A percentile compares a stretch with the other conserved stretches of the same genome.
These are phyloP conservation scores for Corallochytrium limacisporum DNA, from an alignment of 78 protist genomes.

Conservation along the genomic window DNA sequence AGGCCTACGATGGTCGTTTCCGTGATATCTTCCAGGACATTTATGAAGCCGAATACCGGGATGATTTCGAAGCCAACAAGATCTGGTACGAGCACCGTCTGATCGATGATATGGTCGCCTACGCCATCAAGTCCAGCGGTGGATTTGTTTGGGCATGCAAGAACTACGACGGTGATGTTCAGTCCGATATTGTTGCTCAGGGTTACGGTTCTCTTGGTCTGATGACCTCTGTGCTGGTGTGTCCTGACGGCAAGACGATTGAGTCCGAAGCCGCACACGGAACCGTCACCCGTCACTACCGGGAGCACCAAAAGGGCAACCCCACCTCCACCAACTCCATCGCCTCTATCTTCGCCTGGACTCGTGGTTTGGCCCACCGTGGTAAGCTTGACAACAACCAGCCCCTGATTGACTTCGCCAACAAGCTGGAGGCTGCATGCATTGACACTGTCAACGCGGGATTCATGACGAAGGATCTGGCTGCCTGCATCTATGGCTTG, in stretches of 20 bases:
- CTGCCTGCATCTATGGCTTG: slow-evolving; percentile 46
- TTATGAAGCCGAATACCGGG: slow-evolving; percentile 14
- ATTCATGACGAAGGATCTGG: slow-evolving; percentile 75
- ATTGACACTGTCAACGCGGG: slow-evolving; percentile 32
- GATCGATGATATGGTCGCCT: slow-evolving; percentile 89
- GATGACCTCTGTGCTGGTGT: slow-evolving; percentile 79
- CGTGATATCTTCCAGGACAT: slow-evolving; percentile 69
- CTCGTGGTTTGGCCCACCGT: slow-evolving; percentile 76
- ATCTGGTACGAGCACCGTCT: slow-evolving; percentile 83
- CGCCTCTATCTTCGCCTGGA: slow-evolving; percentile 88
- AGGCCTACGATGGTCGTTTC: slow-evolving; percentile 82
- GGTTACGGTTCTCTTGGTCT: slow-evolving; percentile 87
- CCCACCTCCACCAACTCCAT: slow-evolving; percentile 83
- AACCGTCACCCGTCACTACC: slow-evolving; percentile 85
- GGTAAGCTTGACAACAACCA: slow-evolving; percentile 72
- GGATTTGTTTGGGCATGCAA: slow-evolving; percentile 93
- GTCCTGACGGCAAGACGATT: slow-evolving; percentile 71
- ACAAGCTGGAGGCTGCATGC: slow-evolving; percentile 36
- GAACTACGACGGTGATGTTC: slow-evolving; percentile 96
- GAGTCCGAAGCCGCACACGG: slow-evolving; percentile 95
- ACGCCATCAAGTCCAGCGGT: slow-evolving; percentile 48
- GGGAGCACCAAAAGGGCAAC: slow-evolving; percentile 62
- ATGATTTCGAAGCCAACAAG: neutral
- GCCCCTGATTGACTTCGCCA: slow-evolving; percentile 23
- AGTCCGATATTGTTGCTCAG: slow-evolving; percentile 78